Evolutionary conservation across 192 early-diverging fungal genomes (phyloP).

Genomic region (Coemansia reversa): DNA sequence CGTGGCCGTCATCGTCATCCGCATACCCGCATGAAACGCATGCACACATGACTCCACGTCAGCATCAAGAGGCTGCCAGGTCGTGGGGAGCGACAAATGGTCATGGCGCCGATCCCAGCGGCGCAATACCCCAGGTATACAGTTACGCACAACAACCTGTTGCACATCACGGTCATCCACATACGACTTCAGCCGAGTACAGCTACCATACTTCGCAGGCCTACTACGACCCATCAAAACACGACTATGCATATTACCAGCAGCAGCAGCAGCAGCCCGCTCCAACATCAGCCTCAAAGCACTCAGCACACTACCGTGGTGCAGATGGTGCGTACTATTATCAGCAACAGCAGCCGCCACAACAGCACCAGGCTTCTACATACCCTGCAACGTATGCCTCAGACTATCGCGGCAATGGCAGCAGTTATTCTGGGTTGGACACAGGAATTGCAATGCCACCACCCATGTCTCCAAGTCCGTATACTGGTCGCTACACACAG

Average conservation of each 20-base stretch:
- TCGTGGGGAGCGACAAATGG: not conserved
- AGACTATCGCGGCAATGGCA: slow-evolving; percentile 9
- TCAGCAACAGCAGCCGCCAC: slow-evolving; percentile 10
- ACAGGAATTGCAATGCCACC: slow-evolving; percentile 24
- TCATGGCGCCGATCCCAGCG: slow-evolving; percentile 1
- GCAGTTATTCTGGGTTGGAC: slow-evolving; percentile 30
- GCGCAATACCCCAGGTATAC: slow-evolving; percentile 9
- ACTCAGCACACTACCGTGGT: slow-evolving; percentile 14
- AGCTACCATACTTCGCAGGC: slow-evolving; percentile 4
- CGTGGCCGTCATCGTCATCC: slow-evolving; percentile 16
- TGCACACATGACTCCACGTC: not conserved
- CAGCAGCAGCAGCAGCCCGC: slow-evolving; percentile 19
- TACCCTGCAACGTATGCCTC: slow-evolving; percentile 8
- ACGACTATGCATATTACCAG: slow-evolving; percentile 25
- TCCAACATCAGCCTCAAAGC: slow-evolving; percentile 11
- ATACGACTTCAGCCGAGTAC: slow-evolving; percentile 6
- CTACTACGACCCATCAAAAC: slow-evolving; percentile 30
- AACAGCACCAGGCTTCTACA: slow-evolving; percentile 8
- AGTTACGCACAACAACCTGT: slow-evolving; percentile 2
- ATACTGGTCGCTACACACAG: slow-evolving; percentile 6
- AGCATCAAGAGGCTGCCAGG: slow-evolving; percentile 4
- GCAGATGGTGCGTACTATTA: slow-evolving; percentile 22
- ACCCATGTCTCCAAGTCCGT: slow-evolving; percentile 12
- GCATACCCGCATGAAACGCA: slow-evolving; percentile 6
- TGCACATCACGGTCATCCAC: not conserved